These are phyloP conservation scores for Cadophora sp. DNA, from an alignment of 2,329 filamentous ascomycete genomes.

Conservation along the genomic window DNA sequence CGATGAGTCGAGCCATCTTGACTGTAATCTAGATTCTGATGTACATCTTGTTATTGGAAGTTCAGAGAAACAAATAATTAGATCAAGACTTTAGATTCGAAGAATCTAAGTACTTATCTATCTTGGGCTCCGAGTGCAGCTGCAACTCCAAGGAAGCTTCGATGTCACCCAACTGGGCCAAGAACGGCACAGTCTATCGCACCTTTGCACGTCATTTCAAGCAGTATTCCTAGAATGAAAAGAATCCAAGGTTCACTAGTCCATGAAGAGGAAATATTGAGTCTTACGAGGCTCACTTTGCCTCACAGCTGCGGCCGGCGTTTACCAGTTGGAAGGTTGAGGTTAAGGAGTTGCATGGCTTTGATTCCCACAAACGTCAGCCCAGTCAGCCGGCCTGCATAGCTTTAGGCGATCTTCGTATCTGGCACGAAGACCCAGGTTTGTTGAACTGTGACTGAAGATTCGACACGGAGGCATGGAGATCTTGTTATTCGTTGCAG, in stretches of 20 bases:
- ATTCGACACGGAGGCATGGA: background rate
- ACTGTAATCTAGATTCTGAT: background rate
- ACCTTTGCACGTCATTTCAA: background rate
- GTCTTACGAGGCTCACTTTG: background rate
- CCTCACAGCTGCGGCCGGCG: background rate
- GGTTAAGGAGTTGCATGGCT: no score
- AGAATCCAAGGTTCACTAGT: background rate
- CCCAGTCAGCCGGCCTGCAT: background rate
- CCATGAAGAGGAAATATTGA: background rate
- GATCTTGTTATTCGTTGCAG: background rate
- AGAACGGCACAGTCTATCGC: background rate
- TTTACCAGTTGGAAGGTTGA: background rate
- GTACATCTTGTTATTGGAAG: background rate
- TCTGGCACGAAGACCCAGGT: background rate
- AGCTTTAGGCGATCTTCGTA: slow-evolving; percentile 5
- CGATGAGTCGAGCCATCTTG: slow-evolving; percentile 9
- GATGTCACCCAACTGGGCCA: background rate
- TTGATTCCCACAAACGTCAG: background rate
- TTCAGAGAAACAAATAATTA: background rate
- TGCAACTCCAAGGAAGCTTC: background rate
- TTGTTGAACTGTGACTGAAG: background rate
- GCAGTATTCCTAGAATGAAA: background rate
- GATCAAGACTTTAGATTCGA: no score
- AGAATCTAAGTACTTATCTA: background rate
- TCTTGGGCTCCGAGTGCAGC: background rate